Percentiles rank a stretch among this genome's conserved stretches.
phyloP scores from a whole-genome alignment of 1,139 yeast species.

The Hansenula lynferdii region DNA sequence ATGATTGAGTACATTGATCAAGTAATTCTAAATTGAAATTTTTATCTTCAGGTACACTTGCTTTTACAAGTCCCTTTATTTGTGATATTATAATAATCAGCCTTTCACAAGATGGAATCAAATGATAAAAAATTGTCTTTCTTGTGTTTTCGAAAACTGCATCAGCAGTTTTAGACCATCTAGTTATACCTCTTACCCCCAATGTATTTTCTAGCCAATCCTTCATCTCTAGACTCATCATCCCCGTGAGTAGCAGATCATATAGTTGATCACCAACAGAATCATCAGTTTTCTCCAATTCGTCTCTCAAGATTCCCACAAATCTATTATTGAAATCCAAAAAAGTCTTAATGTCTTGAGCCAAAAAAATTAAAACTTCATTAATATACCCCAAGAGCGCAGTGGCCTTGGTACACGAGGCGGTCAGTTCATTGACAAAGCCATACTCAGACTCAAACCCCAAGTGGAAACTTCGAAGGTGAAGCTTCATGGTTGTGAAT shows the following conservation, averaged over 20 bases:
- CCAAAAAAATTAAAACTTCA: slow-evolving; percentile 34
- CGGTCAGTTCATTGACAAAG: slow-evolving; percentile 25
- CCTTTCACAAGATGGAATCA: slow-evolving; percentile 58
- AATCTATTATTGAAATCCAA: slow-evolving; percentile 35
- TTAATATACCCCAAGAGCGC: slow-evolving; percentile 33
- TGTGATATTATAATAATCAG: slow-evolving; percentile 45
- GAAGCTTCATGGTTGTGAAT: slow-evolving; percentile 16
- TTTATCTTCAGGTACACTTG: slow-evolving; percentile 32
- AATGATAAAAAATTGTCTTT: slow-evolving; percentile 40
- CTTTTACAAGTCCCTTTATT: slow-evolving; percentile 31
- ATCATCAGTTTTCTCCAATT: slow-evolving; percentile 17
- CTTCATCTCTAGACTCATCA: slow-evolving; percentile 42
- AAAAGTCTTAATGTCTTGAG: slow-evolving; percentile 38
- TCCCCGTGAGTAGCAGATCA: slow-evolving; percentile 53
- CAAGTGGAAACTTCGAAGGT: slow-evolving; percentile 12
- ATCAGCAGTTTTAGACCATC: slow-evolving; percentile 49
- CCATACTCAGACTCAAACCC: slow-evolving; percentile 6
- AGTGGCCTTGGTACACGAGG: slow-evolving; percentile 25
- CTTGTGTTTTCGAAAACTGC: slow-evolving; percentile 44
- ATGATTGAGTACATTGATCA: slow-evolving; percentile 25
- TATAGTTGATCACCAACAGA: slow-evolving; percentile 34
- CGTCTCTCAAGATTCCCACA: slow-evolving; percentile 25
- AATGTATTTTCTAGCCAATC: slow-evolving; percentile 47
- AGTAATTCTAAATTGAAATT: slow-evolving; percentile 26
- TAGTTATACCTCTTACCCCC: slow-evolving; percentile 65